These are phyloP conservation scores for Cystofilobasidium capitatum DNA, from an alignment of 768 basidiomycete genomes.

Conservation along the genomic window DNA sequence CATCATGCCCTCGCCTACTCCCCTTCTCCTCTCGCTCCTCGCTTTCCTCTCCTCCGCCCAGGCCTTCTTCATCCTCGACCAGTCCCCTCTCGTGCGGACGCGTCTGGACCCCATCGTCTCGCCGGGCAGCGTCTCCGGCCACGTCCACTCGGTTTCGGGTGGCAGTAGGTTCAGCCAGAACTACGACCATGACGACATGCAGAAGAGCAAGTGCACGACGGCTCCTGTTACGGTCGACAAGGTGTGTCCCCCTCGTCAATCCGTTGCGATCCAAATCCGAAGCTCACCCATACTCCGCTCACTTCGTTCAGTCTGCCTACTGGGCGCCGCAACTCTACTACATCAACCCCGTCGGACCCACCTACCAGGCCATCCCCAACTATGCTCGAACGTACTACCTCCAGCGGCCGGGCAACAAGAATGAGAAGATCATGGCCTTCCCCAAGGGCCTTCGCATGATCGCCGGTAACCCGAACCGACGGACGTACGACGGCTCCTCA, in stretches of 20 bases:
- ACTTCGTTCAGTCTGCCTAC: slow-evolving; percentile 23
- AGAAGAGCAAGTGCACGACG: neutral
- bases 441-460: slow-evolving; percentile 29
- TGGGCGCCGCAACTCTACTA: slow-evolving; percentile 31
- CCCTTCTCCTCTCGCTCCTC: neutral
- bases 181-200: slow-evolving; percentile 1
- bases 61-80: slow-evolving; percentile 8
- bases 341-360: slow-evolving; percentile 29
- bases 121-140: slow-evolving; percentile 31
- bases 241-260: neutral
- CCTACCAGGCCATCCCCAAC: slow-evolving; percentile 35
- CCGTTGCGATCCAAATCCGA: neutral
- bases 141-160: slow-evolving; percentile 38
- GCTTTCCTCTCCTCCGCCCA: no score
- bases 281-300: neutral
- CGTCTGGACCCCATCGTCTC: slow-evolving; percentile 38
- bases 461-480: slow-evolving; percentile 40
- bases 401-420: slow-evolving; percentile 31
- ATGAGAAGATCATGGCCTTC: slow-evolving; percentile 38
- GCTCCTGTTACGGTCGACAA: neutral
- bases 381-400: slow-evolving; percentile 23
- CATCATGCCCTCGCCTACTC: no score
- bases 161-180: slow-evolving; percentile 34
- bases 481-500: slow-evolving; percentile 45
- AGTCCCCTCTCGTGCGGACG: neutral